Conservation (phyloP, 1,284 basidiomycete species). For the Apiotrichum veenhuisii region DNA sequence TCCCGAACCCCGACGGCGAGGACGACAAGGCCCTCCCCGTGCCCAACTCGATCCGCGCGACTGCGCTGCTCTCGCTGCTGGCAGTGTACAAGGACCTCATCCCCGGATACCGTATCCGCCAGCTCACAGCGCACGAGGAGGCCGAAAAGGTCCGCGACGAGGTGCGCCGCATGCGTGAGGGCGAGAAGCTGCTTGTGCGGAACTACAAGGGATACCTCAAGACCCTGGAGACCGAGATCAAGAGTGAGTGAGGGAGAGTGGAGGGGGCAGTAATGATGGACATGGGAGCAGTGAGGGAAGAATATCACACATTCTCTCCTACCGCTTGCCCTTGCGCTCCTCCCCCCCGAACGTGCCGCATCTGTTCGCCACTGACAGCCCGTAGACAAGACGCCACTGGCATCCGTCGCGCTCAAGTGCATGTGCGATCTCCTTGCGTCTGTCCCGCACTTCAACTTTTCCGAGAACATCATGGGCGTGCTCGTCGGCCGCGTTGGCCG, state of each 20-base stretch:
- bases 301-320: conserved; percentile 2
- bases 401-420: conserved; percentile 69
- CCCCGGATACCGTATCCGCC: conserved; percentile 78
- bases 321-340: too few relatives aligned
- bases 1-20: conserved; percentile 64
- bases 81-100: conserved; percentile 95
- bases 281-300: too few relatives aligned
- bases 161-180: conserved; percentile 84
- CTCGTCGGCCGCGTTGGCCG: conserved; percentile 80
- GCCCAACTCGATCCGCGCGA: conserved; percentile 75
- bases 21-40: conserved; percentile 57
- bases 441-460: conserved; percentile 96
- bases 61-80: conserved; percentile 84
- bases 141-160: conserved; percentile 92
- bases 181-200: conserved; percentile 89
- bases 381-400: conserved; percentile 72
- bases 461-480: conserved; percentile 83
- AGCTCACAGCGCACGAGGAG: conserved; percentile 84
- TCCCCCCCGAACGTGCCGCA: too few relatives aligned
- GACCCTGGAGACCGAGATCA: conserved; percentile 76
- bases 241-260: too few relatives aligned
- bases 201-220: conserved; percentile 88
- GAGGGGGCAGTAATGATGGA: too few relatives aligned
- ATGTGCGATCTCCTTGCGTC: conserved; percentile 81
- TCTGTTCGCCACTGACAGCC: too few relatives aligned